phyloP scores from a whole-genome alignment of 2,329 filamentous ascomycete genomes.

The Laburnicola sp. region DNA sequence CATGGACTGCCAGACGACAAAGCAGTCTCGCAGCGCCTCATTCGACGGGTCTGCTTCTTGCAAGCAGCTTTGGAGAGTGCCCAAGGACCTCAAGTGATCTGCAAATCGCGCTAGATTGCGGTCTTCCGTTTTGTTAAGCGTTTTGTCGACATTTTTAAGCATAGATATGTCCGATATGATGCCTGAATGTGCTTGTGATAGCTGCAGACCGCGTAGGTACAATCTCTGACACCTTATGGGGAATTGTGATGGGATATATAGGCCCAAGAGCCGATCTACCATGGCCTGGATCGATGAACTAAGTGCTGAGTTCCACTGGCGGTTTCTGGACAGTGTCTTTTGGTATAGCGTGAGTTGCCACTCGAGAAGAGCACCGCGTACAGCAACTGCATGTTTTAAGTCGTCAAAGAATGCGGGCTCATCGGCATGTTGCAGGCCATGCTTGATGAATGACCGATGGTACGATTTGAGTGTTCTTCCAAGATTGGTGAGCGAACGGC shows the following conservation, averaged over 20 bases:
- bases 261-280: constrained; percentile 23
- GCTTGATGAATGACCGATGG: constrained; percentile 55
- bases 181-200: constrained; percentile 63
- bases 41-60: constrained; percentile 33
- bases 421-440: constrained; percentile 53
- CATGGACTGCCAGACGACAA: too few species aligned
- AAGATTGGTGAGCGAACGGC: constrained; percentile 56
- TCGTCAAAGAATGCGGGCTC: constrained; percentile 52
- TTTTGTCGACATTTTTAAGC: neutral
- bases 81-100: constrained; percentile 41
- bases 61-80: constrained; percentile 50
- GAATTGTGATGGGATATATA: constrained; percentile 34
- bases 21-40: constrained; percentile 37
- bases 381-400: constrained; percentile 23
- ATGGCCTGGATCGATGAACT: constrained; percentile 29
- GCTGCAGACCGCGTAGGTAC: constrained; percentile 30
- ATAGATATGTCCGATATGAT: constrained; percentile 47
- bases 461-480: constrained; percentile 64
- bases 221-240: constrained; percentile 41
- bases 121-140: constrained; percentile 32
- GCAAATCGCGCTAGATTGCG: constrained; percentile 36
- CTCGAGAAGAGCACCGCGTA: constrained; percentile 48
- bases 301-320: constrained; percentile 34
- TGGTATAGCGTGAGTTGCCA: constrained; percentile 45
- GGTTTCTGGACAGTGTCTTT: constrained; percentile 34